Evolutionary conservation across 2,329 filamentous ascomycete genomes (phyloP), one percentile per base, ranked within the genome.

Genomic region (Verticillium nonalfalfae): DNA sequence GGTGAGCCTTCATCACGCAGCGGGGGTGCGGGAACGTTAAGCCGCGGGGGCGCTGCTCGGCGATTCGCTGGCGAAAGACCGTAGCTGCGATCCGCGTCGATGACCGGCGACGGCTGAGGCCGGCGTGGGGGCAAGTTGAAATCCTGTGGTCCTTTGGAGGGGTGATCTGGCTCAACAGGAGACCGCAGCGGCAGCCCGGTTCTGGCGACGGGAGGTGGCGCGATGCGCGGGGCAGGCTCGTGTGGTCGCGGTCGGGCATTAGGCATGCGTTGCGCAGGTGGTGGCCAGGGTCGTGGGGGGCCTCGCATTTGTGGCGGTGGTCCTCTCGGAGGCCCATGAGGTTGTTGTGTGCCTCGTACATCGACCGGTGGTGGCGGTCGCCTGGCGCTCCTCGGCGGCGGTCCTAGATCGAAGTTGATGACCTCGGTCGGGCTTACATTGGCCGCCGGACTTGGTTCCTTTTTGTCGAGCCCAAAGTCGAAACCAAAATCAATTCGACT

Each of bases 11-110:
- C 45, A 10, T 52, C 45, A 26, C 57, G 57, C 21, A 58, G 57
- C 26, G 57, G 57, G 3, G 57, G 57, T 6, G 57, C 38, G 9
- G 57, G 38, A 18, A 35, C 18, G 35, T 57, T 40, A 11, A 57
- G 59, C 7, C 59, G 59, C 5, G 64, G 64, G 9, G 64, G 64
- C 21, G 64, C 59, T 14, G 56, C 58, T 11, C 63, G 61, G 34
- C 64, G 63, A 34, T 64, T 64, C 15, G 59, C 59, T 7, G 64
- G 61, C n/a, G 63, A 63, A 11, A 65, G 58, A 13, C 63, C 63
- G 31, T 64, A 64, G 35, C 13, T 62, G 58, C 62, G 63, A 18
- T 65, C 62, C 7, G 45, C 21, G 45, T 52, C 45, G 1, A 52
- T 5, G n/a, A 62, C 63, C 9, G 33, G 13, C 9, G 26, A 18